phyloP scores from a whole-genome alignment of 225 moss, liverwort and hornwort genomes.

The Asterella californica region DNA sequence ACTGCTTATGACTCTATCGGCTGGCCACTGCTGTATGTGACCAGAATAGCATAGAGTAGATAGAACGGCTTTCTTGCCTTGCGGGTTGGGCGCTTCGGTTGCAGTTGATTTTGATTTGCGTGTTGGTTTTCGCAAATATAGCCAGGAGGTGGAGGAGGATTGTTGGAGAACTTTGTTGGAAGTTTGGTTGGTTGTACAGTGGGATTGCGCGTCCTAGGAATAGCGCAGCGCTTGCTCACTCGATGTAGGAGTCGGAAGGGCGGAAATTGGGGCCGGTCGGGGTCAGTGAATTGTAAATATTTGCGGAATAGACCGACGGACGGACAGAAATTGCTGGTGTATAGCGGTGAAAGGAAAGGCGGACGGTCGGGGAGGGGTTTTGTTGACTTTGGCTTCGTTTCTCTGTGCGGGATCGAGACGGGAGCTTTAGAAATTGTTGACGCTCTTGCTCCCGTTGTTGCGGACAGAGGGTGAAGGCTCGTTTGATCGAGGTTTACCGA shows the following conservation, averaged over 20 bases:
- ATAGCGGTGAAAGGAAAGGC: not conserved
- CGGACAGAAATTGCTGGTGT: not conserved
- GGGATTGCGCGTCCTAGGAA: too few relatives aligned
- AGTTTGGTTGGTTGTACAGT: too few relatives aligned
- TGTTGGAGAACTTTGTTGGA: too few relatives aligned
- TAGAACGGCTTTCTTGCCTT: too few relatives aligned
- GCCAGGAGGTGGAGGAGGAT: too few relatives aligned
- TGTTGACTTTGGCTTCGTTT: not conserved
- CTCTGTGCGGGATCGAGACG: not conserved
- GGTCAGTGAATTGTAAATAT: not conserved
- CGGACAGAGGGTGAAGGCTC: not conserved
- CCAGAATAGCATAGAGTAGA: too few relatives aligned
- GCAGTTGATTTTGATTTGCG: too few relatives aligned
- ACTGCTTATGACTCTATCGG: too few relatives aligned
- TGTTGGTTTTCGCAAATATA: too few relatives aligned
- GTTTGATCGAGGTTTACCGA: not conserved
- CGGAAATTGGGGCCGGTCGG: not conserved
- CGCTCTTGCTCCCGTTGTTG: not conserved
- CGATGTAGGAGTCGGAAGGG: not conserved
- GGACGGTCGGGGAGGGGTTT: not conserved
- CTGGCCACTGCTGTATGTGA: too few relatives aligned
- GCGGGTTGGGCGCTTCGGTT: too few relatives aligned
- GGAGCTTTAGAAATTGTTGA: not conserved
- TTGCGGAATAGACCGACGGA: not conserved
- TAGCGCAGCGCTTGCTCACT: too few relatives aligned